Base-by-base conservation (phyloP, 345 rosid genomes). In the Angophora floribunda region DNA sequence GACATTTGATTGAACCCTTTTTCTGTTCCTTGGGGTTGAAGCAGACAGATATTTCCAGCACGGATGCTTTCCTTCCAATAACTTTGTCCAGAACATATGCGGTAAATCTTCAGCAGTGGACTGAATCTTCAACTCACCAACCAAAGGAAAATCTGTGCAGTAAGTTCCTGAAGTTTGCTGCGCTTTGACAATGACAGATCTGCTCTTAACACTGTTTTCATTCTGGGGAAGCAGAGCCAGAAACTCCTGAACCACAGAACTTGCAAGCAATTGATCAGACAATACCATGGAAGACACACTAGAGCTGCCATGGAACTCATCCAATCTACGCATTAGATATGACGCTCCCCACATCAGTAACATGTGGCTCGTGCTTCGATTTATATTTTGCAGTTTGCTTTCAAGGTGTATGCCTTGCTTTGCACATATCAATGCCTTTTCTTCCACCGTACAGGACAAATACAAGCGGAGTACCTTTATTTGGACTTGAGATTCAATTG, bases 321-420 rank as follows among this genome's bases (percentile, higher is more conserved):
- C 92, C 93, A 97, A 92, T 90, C 91, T 95, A 59, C 89, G 88
- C 88, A 98, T 95, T 61, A 98, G 89, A 92, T 93, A 88, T 47
- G 94, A 89, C 59, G 97, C 95, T 55, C 98, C 98, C 98, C 98
- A 95, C 96, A 94, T 97, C 52, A 98, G 97, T 89, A 98, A 92
- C 89, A 86, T 88, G 52, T 97, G 99, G 82, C 89, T 89, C 84
- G 90, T 89, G 88, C 86, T 51, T 24, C 91, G 92, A 90, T 51
- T 93, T 90, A 92, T 89, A 88, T 89, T 92, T 91, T 93, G 96
- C 22, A 90, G 50, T 87, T 87, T 88, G 89, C 90, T 90, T 85
- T 94, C 94, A 79, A 91, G 89, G 85, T 88, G 80, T 89, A 91
- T 94, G 87, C 90, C 93, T 87, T 94, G 93, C 92, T 93, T 94